Evolutionary conservation across 1,284 basidiomycete genomes (phyloP).

Genomic region (Ustilago xerochloae): DNA sequence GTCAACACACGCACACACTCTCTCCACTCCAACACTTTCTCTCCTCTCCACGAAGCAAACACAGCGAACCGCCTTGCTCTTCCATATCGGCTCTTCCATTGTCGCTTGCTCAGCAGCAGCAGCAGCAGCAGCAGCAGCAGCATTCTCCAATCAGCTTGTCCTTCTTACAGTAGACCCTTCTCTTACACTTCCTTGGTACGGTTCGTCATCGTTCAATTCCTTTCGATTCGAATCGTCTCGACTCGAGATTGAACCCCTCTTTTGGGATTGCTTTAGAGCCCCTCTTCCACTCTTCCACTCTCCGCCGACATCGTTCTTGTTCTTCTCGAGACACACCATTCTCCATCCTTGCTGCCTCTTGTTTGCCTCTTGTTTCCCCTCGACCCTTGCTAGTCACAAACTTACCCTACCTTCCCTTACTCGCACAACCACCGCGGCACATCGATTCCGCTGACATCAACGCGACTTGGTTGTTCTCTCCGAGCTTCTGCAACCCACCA

Average conservation of each 20-base stretch:
- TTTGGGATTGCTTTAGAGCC: neutral
- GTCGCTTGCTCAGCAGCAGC: no score
- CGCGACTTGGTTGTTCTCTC: neutral
- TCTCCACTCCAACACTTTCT: no score
- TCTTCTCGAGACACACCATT: no score
- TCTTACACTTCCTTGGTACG: conserved; percentile 3
- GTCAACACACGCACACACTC: neutral
- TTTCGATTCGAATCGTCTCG: no score
- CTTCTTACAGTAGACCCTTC: neutral
- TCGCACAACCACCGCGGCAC: neutral
- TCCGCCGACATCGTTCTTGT: neutral
- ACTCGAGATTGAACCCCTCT: conserved; percentile 6
- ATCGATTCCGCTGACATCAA: neutral
- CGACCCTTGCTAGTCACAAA: neutral
- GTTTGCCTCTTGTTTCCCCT: neutral
- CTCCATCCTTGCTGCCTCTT: neutral
- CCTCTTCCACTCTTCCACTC: neutral
- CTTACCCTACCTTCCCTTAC: neutral
- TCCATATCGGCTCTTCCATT: no score
- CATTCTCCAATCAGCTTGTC: no score
- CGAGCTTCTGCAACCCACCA: neutral
- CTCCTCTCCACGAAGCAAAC: no score
- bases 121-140: no score
- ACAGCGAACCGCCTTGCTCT: no score
- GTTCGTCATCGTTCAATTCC: conserved; percentile 11